These are phyloP conservation scores for Penicillium sp. DNA, from an alignment of 2,329 filamentous ascomycete genomes.

Conservation along the genomic window DNA sequence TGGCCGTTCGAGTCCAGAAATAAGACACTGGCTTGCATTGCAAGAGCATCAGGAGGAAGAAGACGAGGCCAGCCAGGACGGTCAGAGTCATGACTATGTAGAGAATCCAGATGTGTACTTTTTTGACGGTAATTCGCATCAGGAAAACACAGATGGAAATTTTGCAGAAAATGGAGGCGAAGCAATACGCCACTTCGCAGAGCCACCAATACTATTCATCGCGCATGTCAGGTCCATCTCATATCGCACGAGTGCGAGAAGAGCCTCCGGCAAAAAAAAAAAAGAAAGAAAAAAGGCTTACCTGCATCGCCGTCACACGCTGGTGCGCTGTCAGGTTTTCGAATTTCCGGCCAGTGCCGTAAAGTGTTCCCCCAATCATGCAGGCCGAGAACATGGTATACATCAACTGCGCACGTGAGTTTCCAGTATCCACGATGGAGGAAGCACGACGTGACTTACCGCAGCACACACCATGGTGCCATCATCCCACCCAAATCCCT, in stretches of 20 bases:
- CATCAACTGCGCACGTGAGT: constrained; percentile 19
- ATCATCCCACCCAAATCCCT: constrained; percentile 42
- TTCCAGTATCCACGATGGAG: background rate
- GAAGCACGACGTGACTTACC: constrained; percentile 20
- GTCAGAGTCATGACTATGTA: constrained; percentile 51
- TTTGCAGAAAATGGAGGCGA: constrained; percentile 53
- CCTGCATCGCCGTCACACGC: constrained; percentile 34
- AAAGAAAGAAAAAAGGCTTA: constrained; percentile 7
- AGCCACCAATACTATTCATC: constrained; percentile 52
- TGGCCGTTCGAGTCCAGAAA: constrained; percentile 51
- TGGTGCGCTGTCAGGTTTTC: constrained; percentile 19
- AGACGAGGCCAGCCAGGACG: constrained; percentile 51
- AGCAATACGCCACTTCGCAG: constrained; percentile 56
- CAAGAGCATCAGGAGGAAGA: constrained; percentile 58
- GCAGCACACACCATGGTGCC: constrained; percentile 35
- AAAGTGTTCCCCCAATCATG: constrained; percentile 36
- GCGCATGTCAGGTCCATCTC: background rate
- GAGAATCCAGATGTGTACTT: constrained; percentile 53
- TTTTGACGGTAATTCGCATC: constrained; percentile 54
- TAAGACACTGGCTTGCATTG: constrained; percentile 56
- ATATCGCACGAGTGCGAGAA: background rate
- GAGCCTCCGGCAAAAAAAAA: background rate
- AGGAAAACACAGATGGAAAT: constrained; percentile 58
- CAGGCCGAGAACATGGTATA: constrained; percentile 37
- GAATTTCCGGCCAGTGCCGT: constrained; percentile 36